These are phyloP conservation scores for Salvia sclarea DNA, from an alignment of 305 asterid genomes.

Conservation along the genomic window DNA sequence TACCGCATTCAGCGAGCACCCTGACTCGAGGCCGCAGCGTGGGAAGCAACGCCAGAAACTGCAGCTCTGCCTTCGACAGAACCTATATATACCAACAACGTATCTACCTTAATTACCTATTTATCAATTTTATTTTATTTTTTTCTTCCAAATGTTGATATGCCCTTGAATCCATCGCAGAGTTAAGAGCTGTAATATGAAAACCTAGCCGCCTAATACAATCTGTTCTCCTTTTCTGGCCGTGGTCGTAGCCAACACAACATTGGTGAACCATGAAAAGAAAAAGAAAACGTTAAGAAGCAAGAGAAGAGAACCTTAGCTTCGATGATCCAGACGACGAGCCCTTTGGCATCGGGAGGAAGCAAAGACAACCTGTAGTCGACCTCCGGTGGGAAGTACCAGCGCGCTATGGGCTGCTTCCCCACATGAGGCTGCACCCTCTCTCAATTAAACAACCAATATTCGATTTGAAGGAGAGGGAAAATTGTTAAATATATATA, in stretches of 20 bases:
- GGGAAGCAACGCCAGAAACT: conserved; percentile 83
- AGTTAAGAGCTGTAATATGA: no score
- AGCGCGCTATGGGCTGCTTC: conserved; percentile 87
- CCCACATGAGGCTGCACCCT: conserved; percentile 81
- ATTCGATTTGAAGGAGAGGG: no score
- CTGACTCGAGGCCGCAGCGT: conserved; percentile 70
- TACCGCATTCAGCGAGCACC: conserved; percentile 88
- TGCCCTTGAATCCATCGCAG: no score
- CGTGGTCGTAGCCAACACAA: no score
- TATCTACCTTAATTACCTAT: no score
- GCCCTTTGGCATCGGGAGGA: conserved; percentile 70
- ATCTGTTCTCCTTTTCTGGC: no score
- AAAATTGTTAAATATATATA: no score
- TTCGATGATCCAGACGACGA: conserved; percentile 81
- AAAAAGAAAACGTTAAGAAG: no score
- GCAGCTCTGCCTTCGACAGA: conserved; percentile 76
- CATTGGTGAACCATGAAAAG: neutral
- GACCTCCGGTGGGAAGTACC: conserved; percentile 93
- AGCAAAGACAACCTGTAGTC: conserved; percentile 82
- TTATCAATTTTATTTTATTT: no score
- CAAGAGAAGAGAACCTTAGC: conserved; percentile 71
- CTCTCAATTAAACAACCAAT: no score
- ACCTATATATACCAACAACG: conserved; percentile 28
- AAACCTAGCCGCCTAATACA: no score
- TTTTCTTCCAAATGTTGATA: no score